Evolutionary conservation across 257 asterid species (phyloP).

Genomic region (Rehmannia glutinosa): DNA sequence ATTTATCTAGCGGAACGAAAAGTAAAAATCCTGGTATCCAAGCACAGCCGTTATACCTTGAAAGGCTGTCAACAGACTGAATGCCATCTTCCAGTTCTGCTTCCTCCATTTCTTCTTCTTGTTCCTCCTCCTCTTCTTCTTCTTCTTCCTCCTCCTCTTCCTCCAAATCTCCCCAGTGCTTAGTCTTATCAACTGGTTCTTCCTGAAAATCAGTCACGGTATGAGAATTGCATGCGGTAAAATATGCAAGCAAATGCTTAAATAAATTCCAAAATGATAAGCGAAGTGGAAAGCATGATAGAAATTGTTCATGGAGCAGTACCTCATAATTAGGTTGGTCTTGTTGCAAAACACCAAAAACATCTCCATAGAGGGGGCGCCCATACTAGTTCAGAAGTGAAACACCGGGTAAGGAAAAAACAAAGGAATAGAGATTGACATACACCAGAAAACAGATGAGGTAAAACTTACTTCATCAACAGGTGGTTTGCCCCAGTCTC

Average conservation of each 20-base stretch:
- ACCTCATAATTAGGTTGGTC: constrained; percentile 82
- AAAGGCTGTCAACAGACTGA: constrained; percentile 86
- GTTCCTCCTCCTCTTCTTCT: constrained; percentile 71
- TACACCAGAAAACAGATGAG: background rate
- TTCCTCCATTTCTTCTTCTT: constrained; percentile 76
- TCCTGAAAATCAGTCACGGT: constrained; percentile 45
- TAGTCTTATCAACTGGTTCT: constrained; percentile 84
- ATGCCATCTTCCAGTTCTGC: constrained; percentile 85
- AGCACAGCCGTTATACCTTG: constrained; percentile 66
- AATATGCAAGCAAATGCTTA: background rate
- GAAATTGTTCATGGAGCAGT: background rate
- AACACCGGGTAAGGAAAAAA: background rate
- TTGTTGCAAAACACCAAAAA: constrained; percentile 79
- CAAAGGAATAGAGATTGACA: background rate
- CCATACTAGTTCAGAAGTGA: constrained; percentile 50
- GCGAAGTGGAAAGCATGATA: background rate
- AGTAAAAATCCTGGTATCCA: no score
- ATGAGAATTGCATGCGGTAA: background rate
- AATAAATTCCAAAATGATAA: background rate
- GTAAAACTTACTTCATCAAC: constrained; percentile 81
- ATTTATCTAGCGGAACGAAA: no score
- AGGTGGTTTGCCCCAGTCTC: constrained; percentile 99
- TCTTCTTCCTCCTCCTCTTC: constrained; percentile 94
- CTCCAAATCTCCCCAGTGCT: constrained; percentile 98
- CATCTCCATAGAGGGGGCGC: constrained; percentile 92